Evolutionary conservation across 345 rosid species (phyloP).

Genomic region (Lepidium didymum): DNA sequence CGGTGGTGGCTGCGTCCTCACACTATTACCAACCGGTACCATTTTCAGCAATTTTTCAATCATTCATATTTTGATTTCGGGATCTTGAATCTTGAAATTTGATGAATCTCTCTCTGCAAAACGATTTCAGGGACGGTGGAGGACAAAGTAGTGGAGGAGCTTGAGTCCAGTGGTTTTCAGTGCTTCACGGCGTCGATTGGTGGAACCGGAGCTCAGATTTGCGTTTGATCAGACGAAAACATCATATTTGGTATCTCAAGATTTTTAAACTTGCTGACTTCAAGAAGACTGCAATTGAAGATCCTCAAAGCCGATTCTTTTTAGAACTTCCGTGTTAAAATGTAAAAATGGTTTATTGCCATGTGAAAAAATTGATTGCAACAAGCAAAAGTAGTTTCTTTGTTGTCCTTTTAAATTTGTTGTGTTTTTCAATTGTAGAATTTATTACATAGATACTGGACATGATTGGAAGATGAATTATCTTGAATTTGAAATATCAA

Average conservation of each 20-base stretch:
- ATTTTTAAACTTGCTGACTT: constrained; percentile 4
- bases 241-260: constrained; percentile 6
- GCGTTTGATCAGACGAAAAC: constrained; percentile 23
- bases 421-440: constrained; percentile 4
- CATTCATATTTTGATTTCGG: not conserved
- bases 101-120: not conserved
- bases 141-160: constrained; percentile 56
- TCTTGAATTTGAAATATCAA: not conserved
- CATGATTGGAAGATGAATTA: not conserved
- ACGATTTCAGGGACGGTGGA: constrained; percentile 45
- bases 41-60: not conserved
- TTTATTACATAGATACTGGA: not conserved
- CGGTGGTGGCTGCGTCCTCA: constrained; percentile 90
- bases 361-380: constrained; percentile 6
- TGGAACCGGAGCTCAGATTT: constrained; percentile 68
- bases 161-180: constrained; percentile 75
- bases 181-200: constrained; percentile 74
- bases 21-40: constrained; percentile 82
- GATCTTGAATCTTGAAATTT: not conserved
- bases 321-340: not conserved
- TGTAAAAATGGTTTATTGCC: constrained; percentile 20
- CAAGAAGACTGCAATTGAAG: constrained; percentile 8
- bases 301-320: not conserved
- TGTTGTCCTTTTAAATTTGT: not conserved
- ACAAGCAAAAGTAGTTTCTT: not conserved